Conservation (phyloP, 441 rosid genomes). For the Melianthus villosus region DNA sequence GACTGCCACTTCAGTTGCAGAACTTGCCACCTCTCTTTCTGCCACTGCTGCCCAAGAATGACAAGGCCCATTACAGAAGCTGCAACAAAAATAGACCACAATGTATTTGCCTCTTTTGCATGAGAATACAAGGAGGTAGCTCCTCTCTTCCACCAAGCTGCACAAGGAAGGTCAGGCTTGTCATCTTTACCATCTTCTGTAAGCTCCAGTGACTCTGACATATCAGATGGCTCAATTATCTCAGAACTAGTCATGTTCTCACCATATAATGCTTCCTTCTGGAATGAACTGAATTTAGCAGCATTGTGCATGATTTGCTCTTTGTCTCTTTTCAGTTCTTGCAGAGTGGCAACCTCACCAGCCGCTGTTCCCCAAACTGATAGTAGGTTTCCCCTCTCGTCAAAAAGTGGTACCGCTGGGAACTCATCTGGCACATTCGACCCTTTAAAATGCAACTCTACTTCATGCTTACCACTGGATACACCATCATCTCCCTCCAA, state of each 20-base stretch:
- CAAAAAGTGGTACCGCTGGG: conserved; percentile 25
- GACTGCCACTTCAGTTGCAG: conserved; percentile 77
- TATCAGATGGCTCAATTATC: conserved; percentile 22
- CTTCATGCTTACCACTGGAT: conserved; percentile 37
- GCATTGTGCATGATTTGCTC: conserved; percentile 35
- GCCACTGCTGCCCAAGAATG: conserved; percentile 85
- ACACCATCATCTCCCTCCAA: conserved; percentile 21
- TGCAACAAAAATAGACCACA: conserved; percentile 86
- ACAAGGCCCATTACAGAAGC: conserved; percentile 89
- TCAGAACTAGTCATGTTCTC: conserved; percentile 21
- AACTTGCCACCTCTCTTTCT: conserved; percentile 78
- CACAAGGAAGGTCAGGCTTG: conserved; percentile 43
- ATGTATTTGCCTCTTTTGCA: conserved; percentile 70
- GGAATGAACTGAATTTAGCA: conserved; percentile 31
- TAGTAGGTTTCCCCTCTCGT: no score
- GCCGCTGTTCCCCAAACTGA: no score
- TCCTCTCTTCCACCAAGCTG: conserved; percentile 93
- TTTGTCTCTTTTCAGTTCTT: conserved; percentile 18
- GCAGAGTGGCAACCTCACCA: conserved; percentile 14
- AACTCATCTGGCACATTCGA: conserved; percentile 36
- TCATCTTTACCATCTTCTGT: conserved; percentile 20
- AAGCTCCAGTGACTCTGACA: conserved; percentile 17
- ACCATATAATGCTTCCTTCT: conserved; percentile 28
- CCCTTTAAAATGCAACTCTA: conserved; percentile 24
- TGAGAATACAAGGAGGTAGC: conserved; percentile 52